Base-by-base conservation (phyloP, 2,329 filamentous ascomycete genomes). In the Mycosphaerella sp. region DNA sequence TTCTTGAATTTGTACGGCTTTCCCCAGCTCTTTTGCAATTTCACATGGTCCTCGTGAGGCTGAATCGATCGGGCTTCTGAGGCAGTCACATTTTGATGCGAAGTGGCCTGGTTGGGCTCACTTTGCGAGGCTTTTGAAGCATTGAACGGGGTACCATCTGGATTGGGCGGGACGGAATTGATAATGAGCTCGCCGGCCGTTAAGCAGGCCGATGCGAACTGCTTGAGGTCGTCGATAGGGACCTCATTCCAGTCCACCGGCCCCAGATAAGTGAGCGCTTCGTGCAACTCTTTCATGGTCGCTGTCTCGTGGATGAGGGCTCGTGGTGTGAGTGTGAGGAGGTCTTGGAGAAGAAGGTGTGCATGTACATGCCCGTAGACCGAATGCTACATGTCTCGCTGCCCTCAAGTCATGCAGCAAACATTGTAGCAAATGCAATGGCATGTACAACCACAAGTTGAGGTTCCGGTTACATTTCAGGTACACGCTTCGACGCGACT, bases 11-110 rank as follows among this genome's bases (percentile, higher is more conserved):
- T 91, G 63, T 90, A 72, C 37, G 89, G 85, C 68, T 94, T 95
- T 39, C 81, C 79, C 89, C 91, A 96, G 69, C 88, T 80, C 64
- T 86, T 86, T 52, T 84, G 82, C n/a, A 95, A 71, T 16, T 77
- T 71, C 25, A 73, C 73, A 28, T 81, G 74, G n/a, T 80, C 70
- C 7, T 76, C 69, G 17, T 77, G 70, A 2, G 77, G 71, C 1
- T 76, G 71, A 32, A 69, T 68, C 44, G 73, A 68, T 45, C 78
- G 74, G 6, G 74, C 77, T 14, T 72, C 63, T 2, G 81, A 79
- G 48, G 75, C 66, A 37, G 74, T 73, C 46, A 82, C 70, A 55
- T 81, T 74, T 41, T 75, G 73, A 30, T 75, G 72, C 56, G 71
- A 75, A 39, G 65, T 65, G 9, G 74, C 76, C 49, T 73, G 68